These are phyloP conservation scores for Fusarium beomiforme DNA, from an alignment of 2,329 filamentous ascomycete genomes.

Conservation along the genomic window DNA sequence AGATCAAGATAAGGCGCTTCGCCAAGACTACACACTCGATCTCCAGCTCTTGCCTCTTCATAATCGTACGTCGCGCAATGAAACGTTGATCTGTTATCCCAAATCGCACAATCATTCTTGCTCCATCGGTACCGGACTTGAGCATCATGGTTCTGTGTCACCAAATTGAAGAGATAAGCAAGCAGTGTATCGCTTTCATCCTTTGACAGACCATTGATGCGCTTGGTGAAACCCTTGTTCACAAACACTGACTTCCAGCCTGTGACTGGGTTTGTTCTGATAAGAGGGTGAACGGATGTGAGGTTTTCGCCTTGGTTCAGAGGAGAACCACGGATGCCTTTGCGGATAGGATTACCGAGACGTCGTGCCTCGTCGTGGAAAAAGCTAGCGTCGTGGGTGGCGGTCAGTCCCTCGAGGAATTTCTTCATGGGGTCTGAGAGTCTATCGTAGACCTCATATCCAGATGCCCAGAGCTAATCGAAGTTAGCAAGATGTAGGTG, in stretches of 20 bases:
- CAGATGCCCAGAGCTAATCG: constrained; percentile 67
- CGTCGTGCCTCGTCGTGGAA: constrained; percentile 61
- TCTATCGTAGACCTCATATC: constrained; percentile 68
- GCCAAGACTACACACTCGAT: constrained; percentile 54
- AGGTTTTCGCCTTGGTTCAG: constrained; percentile 66
- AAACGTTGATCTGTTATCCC: constrained; percentile 69
- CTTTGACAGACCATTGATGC: constrained; percentile 64
- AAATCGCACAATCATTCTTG: constrained; percentile 67
- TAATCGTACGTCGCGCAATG: constrained; percentile 72
- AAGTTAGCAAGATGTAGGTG: constrained; percentile 44
- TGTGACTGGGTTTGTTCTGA: constrained; percentile 69
- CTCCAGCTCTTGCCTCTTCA: constrained; percentile 53
- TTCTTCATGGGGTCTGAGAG: constrained; percentile 59
- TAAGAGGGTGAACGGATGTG: constrained; percentile 61
- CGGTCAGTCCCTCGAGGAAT: constrained; percentile 60
- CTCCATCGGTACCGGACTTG: constrained; percentile 66
- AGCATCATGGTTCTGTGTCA: constrained; percentile 65
- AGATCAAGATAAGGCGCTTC: constrained; percentile 56
- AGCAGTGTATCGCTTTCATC: constrained; percentile 65
- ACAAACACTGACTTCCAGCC: constrained; percentile 66
- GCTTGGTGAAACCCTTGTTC: constrained; percentile 61
- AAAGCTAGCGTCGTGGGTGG: constrained; percentile 57
- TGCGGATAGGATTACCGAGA: constrained; percentile 57
- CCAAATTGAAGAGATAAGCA: constrained; percentile 57
- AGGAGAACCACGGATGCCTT: constrained; percentile 61